Conservation (phyloP, 2,329 filamentous ascomycete species). For the Colletotrichum sp. region DNA sequence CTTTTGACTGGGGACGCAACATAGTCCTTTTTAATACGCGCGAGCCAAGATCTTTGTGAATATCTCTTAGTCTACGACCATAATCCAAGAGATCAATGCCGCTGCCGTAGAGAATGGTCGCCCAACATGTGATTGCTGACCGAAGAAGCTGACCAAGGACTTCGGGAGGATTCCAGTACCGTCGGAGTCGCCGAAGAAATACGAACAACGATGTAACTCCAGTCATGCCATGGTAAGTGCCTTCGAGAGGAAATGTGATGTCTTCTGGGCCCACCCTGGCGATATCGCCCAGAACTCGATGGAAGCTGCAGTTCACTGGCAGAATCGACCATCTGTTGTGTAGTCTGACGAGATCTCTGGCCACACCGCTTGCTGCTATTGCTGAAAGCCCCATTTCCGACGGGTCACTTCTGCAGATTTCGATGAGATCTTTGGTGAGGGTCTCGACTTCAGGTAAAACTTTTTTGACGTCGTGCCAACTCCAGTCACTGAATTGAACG, state of each 20-base stretch:
- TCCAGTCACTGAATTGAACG: rapidly evolving
- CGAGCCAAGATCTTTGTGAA: rapidly evolving
- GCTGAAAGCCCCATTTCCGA: background rate
- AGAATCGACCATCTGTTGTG: rapidly evolving
- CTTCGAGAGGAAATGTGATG: rapidly evolving
- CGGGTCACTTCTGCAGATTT: background rate
- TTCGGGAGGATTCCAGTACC: background rate
- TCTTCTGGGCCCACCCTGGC: rapidly evolving
- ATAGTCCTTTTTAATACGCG: rapidly evolving
- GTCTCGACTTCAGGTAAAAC: background rate
- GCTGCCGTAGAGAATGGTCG: background rate
- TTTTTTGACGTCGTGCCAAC: background rate
- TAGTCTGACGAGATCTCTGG: rapidly evolving
- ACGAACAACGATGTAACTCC: rapidly evolving
- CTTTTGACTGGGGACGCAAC: rapidly evolving
- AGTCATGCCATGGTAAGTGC: rapidly evolving
- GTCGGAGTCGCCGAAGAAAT: background rate
- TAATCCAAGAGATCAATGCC: background rate
- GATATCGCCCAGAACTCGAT: background rate
- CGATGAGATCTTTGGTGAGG: rapidly evolving
- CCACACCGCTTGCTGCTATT: rapidly evolving
- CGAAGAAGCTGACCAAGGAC: background rate
- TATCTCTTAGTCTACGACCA: rapidly evolving
- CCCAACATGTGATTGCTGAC: background rate
- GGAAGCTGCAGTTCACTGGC: background rate